phyloP scores from a whole-genome alignment of 2,329 filamentous ascomycete genomes.

The Colletotrichum incanum region DNA sequence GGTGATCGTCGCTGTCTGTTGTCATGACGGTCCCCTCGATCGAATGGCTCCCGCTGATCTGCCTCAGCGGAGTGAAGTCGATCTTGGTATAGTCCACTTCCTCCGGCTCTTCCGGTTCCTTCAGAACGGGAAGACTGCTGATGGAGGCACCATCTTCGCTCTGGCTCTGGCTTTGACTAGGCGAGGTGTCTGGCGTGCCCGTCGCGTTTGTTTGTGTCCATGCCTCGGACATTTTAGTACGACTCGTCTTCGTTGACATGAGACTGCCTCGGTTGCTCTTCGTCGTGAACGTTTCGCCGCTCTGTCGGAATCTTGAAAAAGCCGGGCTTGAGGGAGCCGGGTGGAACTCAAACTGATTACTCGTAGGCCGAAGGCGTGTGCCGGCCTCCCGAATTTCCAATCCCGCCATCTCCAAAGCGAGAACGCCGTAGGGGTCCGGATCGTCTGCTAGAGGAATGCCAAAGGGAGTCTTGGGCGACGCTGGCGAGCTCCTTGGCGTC shows the following conservation, averaged over 20 bases:
- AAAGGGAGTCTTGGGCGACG: slow-evolving; percentile 66
- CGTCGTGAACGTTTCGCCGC: slow-evolving; percentile 74
- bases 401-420: slow-evolving; percentile 91
- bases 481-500: slow-evolving; percentile 54
- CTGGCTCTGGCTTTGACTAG: slow-evolving; percentile 68
- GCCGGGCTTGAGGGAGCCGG: slow-evolving; percentile 83
- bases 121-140: slow-evolving; percentile 57
- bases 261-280: slow-evolving; percentile 81
- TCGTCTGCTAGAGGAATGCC: slow-evolving; percentile 86
- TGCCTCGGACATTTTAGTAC: slow-evolving; percentile 79
- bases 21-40: slow-evolving; percentile 48
- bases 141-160: slow-evolving; percentile 67
- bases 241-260: slow-evolving; percentile 79
- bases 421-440: slow-evolving; percentile 92
- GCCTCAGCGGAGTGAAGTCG: slow-evolving; percentile 66
- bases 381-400: slow-evolving; percentile 94
- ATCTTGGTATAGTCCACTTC: slow-evolving; percentile 75
- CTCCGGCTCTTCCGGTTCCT: slow-evolving; percentile 64
- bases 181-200: slow-evolving; percentile 67
- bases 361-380: slow-evolving; percentile 79
- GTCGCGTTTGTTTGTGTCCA: slow-evolving; percentile 74
- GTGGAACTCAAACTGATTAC: slow-evolving; percentile 87
- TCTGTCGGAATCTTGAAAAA: slow-evolving; percentile 74
- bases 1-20: slow-evolving; percentile 42
- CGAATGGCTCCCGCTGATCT: slow-evolving; percentile 60